Evolutionary conservation across 2,329 filamentous ascomycete species (phyloP).

Genomic region (Coleophoma cylindrospora): DNA sequence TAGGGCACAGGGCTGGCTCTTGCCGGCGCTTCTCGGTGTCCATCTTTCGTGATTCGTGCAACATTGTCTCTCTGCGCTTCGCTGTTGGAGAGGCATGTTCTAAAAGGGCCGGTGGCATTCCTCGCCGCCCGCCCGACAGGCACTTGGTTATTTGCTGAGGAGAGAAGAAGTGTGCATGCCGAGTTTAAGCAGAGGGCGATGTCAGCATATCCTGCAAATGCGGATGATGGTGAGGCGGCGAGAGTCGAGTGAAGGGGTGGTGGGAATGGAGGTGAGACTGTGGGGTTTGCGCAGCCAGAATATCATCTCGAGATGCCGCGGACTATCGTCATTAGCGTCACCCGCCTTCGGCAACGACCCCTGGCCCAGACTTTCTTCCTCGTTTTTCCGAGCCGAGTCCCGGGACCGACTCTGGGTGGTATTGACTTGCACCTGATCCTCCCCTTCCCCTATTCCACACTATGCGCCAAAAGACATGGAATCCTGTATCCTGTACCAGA

Average conservation of each 20-base stretch:
- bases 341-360: neutral
- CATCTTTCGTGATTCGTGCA: slow-evolving; percentile 33
- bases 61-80: slow-evolving; percentile 32
- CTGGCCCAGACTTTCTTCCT: neutral
- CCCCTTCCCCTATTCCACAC: neutral
- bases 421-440: no score
- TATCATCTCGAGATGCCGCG: neutral
- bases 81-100: slow-evolving; percentile 48
- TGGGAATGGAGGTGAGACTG: neutral
- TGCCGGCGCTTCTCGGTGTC: slow-evolving; percentile 19
- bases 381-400: neutral
- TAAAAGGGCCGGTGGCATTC: slow-evolving; percentile 50
- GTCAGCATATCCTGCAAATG: neutral
- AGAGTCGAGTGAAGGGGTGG: neutral
- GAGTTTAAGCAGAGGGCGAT: neutral
- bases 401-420: neutral
- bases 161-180: slow-evolving; percentile 9
- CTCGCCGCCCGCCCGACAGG: slow-evolving; percentile 27
- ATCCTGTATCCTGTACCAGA: slow-evolving; percentile 47
- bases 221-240: neutral
- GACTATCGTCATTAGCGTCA: neutral
- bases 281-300: neutral
- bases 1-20: slow-evolving; percentile 39
- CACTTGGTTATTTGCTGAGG: slow-evolving; percentile 10
- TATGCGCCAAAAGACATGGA: neutral